Conservation (phyloP, 2,329 filamentous ascomycete species). For the Aspergillus spinulosporus region DNA sequence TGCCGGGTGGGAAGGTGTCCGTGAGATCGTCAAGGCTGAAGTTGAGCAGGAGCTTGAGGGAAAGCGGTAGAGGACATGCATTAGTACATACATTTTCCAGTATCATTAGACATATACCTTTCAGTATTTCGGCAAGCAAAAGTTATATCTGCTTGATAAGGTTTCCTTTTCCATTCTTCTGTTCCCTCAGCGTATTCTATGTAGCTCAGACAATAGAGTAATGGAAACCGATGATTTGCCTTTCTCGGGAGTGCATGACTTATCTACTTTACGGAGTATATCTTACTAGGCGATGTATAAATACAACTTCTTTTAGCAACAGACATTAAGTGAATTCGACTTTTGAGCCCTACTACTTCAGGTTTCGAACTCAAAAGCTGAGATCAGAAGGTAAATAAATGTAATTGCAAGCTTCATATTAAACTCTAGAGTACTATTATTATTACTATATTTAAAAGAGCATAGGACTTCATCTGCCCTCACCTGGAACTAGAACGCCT, state of each 20-base stretch:
- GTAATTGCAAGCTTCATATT: neutral
- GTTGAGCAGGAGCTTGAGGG: constrained; percentile 54
- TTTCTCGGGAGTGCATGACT: no score
- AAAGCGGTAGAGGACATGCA: constrained; percentile 20
- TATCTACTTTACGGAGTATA: no score
- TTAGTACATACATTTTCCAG: neutral
- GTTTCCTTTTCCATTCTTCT: neutral
- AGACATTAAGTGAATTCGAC: no score
- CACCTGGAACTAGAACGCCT: neutral
- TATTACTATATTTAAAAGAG: neutral
- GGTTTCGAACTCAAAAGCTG: no score
- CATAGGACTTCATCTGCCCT: no score
- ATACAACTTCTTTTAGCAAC: no score
- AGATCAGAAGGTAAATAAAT: no score
- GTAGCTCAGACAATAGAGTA: neutral
- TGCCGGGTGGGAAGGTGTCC: constrained; percentile 70
- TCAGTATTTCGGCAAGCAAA: neutral
- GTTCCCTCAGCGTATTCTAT: neutral
- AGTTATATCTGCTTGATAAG: neutral
- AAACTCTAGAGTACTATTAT: neutral
- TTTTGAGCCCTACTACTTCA: no score
- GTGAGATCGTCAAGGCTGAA: constrained; percentile 72
- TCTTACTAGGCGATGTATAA: no score
- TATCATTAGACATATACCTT: neutral
- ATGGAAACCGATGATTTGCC: neutral